These are phyloP conservation scores for Colletotrichum horii DNA, from an alignment of 2,329 filamentous ascomycete species.

Conservation along the genomic window DNA sequence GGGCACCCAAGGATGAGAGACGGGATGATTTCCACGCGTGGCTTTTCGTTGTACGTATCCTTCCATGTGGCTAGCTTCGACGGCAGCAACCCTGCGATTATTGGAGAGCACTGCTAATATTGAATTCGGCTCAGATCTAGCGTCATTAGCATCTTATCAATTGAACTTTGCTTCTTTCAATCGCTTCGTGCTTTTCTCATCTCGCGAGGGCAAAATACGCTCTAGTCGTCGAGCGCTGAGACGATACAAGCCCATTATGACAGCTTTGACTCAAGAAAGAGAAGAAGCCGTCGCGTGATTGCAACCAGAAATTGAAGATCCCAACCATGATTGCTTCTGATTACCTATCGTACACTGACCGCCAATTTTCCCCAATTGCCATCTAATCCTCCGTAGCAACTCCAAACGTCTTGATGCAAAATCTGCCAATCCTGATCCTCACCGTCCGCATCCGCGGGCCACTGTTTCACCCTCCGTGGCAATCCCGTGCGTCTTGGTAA, in stretches of 20 bases:
- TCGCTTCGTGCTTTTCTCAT: not conserved
- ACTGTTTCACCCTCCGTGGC: not conserved
- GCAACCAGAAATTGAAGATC: too few species aligned
- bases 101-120: not conserved
- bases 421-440: not conserved
- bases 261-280: not conserved
- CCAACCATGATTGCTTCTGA: not conserved
- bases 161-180: not conserved
- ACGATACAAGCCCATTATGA: not conserved
- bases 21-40: not conserved
- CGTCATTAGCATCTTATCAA: not conserved
- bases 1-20: not conserved
- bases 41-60: not conserved
- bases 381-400: not conserved
- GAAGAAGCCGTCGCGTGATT: too few species aligned
- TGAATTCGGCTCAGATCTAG: not conserved
- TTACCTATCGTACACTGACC: not conserved
- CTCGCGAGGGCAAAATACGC: not conserved
- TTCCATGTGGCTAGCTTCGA: not conserved
- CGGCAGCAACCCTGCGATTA: not conserved
- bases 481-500: not conserved
- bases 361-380: not conserved
- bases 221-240: not conserved
- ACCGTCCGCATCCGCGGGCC: fast-evolving
- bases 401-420: not conserved